These are phyloP conservation scores for Noccaea bulbosa DNA, from an alignment of 345 rosid species.

Conservation along the genomic window DNA sequence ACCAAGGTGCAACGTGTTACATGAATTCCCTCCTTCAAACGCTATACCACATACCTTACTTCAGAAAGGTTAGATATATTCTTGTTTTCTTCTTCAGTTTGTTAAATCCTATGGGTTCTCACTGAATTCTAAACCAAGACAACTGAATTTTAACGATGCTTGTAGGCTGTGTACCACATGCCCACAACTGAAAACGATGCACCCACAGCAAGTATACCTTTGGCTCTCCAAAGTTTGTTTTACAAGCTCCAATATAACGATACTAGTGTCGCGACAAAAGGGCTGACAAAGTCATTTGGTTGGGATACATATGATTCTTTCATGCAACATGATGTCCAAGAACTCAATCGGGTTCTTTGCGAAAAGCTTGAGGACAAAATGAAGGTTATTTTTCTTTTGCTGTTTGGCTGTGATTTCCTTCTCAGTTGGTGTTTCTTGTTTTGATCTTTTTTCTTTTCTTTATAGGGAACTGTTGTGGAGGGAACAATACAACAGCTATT, in stretches of 20 bases:
- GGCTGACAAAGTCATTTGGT: slow-evolving; percentile 94
- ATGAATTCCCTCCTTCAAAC: slow-evolving; percentile 97
- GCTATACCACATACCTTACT: slow-evolving; percentile 91
- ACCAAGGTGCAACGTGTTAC: slow-evolving; percentile 99
- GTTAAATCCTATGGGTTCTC: slow-evolving; percentile 1
- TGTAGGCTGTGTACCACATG: slow-evolving; percentile 98
- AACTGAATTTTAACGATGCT: slow-evolving; percentile 21
- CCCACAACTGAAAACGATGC: slow-evolving; percentile 93
- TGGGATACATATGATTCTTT: slow-evolving; percentile 98
- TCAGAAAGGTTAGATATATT: slow-evolving; percentile 71
- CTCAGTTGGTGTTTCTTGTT: slow-evolving; percentile 20
- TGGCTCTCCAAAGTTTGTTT: slow-evolving; percentile 97
- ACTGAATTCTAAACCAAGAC: slow-evolving; percentile 24
- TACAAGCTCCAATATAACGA: slow-evolving; percentile 95
- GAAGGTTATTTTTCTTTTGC: slow-evolving; percentile 61
- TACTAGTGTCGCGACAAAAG: slow-evolving; percentile 94
- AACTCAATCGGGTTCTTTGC: slow-evolving; percentile 86
- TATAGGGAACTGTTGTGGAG: slow-evolving; percentile 94
- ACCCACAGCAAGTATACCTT: slow-evolving; percentile 92
- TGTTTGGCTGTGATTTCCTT: slow-evolving; percentile 25
- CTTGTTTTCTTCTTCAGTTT: slow-evolving; percentile 20
- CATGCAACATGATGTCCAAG: slow-evolving; percentile 99
- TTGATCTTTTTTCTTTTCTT: slow-evolving; percentile 15
- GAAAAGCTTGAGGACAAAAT: slow-evolving; percentile 98
- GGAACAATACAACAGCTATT: slow-evolving; percentile 94